Conservation (phyloP, 495 filamentous ascomycete species). For the Aspergillus wentii region DNA sequence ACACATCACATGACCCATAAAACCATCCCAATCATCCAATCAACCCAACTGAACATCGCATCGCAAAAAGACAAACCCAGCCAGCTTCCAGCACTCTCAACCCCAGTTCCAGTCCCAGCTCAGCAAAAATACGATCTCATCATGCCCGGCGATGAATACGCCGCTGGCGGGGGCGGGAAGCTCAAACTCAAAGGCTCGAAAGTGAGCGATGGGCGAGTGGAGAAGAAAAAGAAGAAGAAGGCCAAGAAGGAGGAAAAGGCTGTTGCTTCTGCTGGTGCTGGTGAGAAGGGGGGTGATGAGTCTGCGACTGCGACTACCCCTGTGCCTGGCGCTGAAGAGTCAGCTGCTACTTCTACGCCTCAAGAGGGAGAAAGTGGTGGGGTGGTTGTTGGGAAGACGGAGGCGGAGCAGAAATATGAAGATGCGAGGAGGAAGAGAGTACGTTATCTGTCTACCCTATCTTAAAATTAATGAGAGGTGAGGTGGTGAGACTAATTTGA, state of each 20-base stretch:
- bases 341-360: background rate
- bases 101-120: too few relatives aligned
- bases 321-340: background rate
- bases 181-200: constrained; percentile 78
- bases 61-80: too few relatives aligned
- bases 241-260: constrained; percentile 48
- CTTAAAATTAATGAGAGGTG: too few relatives aligned
- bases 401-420: constrained; percentile 75
- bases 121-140: too few relatives aligned
- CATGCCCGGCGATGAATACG: constrained; percentile 63
- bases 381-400: constrained; percentile 60
- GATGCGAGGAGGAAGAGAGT: constrained; percentile 77
- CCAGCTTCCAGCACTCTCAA: too few relatives aligned
- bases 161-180: constrained; percentile 56
- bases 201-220: constrained; percentile 44
- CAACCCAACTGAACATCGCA: too few relatives aligned
- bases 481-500: background rate
- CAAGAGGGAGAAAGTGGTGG: constrained; percentile 8
- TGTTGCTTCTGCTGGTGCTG: constrained; percentile 1
- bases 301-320: constrained; percentile 4
- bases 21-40: too few relatives aligned
- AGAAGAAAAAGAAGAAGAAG: constrained; percentile 61
- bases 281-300: constrained; percentile 1
- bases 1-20: too few relatives aligned
- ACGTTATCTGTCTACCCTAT: constrained; percentile 26